These are phyloP conservation scores for Solanum lignicaule DNA, from an alignment of 257 asterid genomes.

Conservation along the genomic window DNA sequence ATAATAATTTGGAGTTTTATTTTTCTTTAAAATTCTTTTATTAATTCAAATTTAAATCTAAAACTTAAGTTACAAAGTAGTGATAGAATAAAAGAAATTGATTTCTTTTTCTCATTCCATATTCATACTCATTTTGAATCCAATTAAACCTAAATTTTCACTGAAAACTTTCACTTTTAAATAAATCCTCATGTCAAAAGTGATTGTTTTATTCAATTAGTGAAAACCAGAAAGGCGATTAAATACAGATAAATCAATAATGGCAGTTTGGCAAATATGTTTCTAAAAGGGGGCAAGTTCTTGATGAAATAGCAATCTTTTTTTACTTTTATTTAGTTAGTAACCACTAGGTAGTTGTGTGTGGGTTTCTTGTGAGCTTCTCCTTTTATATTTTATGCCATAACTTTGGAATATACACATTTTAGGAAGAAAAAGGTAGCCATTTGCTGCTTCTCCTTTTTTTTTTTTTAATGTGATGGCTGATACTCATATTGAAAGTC, in stretches of 20 bases:
- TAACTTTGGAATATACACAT: not conserved
- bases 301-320: not conserved
- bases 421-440: not conserved
- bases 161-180: not conserved
- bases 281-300: not conserved
- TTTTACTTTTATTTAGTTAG: not conserved
- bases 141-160: not conserved
- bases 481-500: no score
- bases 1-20: not conserved
- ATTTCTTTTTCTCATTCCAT: not conserved
- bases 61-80: not conserved
- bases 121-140: not conserved
- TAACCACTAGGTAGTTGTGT: not conserved
- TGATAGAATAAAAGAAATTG: not conserved
- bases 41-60: not conserved
- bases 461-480: no score
- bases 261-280: not conserved
- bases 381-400: not conserved
- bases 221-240: not conserved
- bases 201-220: not conserved
- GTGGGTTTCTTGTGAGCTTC: not conserved
- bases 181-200: not conserved
- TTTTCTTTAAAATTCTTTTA: not conserved
- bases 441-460: not conserved
- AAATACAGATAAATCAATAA: not conserved